These are phyloP conservation scores for Chalciporus piperatus DNA, from an alignment of 768 basidiomycete genomes.

Conservation along the genomic window DNA sequence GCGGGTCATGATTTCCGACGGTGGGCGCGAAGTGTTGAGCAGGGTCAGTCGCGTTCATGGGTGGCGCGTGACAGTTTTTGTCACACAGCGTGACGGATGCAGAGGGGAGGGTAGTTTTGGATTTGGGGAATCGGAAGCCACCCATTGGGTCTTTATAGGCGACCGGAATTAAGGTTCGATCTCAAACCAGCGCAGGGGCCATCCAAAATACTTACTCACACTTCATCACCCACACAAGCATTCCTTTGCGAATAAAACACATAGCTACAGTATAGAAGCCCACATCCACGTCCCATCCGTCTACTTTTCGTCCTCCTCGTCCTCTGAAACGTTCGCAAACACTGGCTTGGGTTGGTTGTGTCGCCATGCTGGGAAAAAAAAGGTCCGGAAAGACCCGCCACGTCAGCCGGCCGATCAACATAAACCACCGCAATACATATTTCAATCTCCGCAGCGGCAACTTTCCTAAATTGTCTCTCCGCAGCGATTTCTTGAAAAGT, in stretches of 20 bases:
- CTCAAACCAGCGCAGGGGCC: constrained; percentile 71
- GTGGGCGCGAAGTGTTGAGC: constrained; percentile 29
- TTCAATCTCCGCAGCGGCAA: constrained; percentile 32
- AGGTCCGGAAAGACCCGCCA: constrained; percentile 40
- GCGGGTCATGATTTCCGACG: constrained; percentile 27
- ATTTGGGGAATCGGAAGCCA: constrained; percentile 66
- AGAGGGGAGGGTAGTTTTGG: constrained; percentile 51
- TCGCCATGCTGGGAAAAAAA: constrained; percentile 76
- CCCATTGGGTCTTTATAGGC: constrained; percentile 82
- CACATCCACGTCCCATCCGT: constrained; percentile 27
- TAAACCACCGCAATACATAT: constrained; percentile 32
- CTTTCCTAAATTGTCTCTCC: constrained; percentile 27
- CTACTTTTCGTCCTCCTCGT: constrained; percentile 58
- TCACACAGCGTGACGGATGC: constrained; percentile 59
- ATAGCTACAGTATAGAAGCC: constrained; percentile 4
- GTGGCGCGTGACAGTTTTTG: constrained; percentile 61
- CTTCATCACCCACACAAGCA: constrained; percentile 22
- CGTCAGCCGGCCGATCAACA: constrained; percentile 48
- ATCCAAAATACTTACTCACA: constrained; percentile 41
- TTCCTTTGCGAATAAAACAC: constrained; percentile 7
- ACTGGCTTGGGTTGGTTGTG: constrained; percentile 84
- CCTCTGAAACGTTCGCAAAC: constrained; percentile 61
- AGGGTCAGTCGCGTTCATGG: constrained; percentile 55
- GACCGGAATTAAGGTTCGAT: constrained; percentile 81
- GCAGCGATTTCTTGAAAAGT: constrained; percentile 19